Evolutionary conservation across 768 basidiomycete species (phyloP).

Genomic region (Serendipita indica): DNA sequence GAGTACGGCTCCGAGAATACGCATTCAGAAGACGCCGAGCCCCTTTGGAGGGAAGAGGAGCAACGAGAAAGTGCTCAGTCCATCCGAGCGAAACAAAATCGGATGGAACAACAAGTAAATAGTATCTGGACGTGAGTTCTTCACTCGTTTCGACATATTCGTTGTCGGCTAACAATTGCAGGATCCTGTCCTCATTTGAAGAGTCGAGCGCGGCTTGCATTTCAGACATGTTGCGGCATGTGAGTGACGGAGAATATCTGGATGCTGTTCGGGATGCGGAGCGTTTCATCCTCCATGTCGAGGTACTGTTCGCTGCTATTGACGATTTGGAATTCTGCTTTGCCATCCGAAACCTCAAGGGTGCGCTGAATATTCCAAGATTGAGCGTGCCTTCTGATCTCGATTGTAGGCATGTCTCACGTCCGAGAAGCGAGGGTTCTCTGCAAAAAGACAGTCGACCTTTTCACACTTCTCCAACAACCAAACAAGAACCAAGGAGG

Average conservation of each 20-base stretch:
- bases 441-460: constrained; percentile 95
- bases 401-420: constrained; percentile 78
- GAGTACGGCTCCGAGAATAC: constrained; percentile 24
- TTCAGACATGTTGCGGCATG: constrained; percentile 94
- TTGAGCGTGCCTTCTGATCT: not conserved
- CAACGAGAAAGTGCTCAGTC: constrained; percentile 57
- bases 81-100: constrained; percentile 76
- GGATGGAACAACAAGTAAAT: constrained; percentile 96
- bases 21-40: not conserved
- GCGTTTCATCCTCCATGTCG: constrained; percentile 95
- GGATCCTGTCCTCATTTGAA: constrained; percentile 92
- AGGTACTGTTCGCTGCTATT: constrained; percentile 91
- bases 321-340: constrained; percentile 93
- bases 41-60: constrained; percentile 49
- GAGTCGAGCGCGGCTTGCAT: constrained; percentile 99
- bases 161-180: constrained; percentile 19
- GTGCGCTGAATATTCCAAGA: constrained; percentile 31
- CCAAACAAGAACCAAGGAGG: constrained; percentile 81
- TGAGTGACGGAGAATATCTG: constrained; percentile 90
- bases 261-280: constrained; percentile 98
- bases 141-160: not conserved
- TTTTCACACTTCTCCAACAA: constrained; percentile 79
- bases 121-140: constrained; percentile 93
- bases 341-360: constrained; percentile 62
- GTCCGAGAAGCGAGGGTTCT: constrained; percentile 96